Evolutionary conservation across 2,329 filamentous ascomycete genomes (phyloP).

Genomic region (Colletotrichum sp.): DNA sequence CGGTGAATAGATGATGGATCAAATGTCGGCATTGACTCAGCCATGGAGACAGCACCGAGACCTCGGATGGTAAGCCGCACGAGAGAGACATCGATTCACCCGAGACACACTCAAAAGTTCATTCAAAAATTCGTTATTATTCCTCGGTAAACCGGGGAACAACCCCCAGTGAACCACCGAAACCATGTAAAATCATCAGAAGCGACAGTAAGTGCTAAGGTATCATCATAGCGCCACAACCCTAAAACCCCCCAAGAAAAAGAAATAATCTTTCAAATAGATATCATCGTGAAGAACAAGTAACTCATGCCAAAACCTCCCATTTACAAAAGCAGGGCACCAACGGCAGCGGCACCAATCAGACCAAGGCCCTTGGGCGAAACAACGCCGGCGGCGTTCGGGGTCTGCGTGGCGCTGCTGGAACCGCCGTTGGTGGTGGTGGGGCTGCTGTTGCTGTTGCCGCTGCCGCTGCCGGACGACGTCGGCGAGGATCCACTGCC

Average conservation of each 20-base stretch:
- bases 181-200: not conserved
- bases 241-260: not conserved
- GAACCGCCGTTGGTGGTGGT: not conserved
- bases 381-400: conserved; percentile 12
- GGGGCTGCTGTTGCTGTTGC: not conserved
- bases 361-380: conserved; percentile 6
- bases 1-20: not conserved
- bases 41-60: not conserved
- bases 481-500: conserved; percentile 7
- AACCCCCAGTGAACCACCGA: not conserved
- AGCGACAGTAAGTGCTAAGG: conserved; percentile 11
- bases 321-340: conserved; percentile 10
- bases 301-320: not conserved
- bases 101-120: not conserved
- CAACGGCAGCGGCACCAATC: conserved; percentile 13
- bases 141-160: not conserved
- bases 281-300: not conserved
- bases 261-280: not conserved
- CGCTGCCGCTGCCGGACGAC: not conserved
- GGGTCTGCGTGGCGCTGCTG: not conserved
- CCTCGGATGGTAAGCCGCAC: not conserved
- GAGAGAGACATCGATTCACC: not conserved
- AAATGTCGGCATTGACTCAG: not conserved
- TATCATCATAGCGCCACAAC: not conserved
- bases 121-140: not conserved